phyloP scores from a whole-genome alignment of 2,329 filamentous ascomycete species.

The Talaromyces atroroseus region DNA sequence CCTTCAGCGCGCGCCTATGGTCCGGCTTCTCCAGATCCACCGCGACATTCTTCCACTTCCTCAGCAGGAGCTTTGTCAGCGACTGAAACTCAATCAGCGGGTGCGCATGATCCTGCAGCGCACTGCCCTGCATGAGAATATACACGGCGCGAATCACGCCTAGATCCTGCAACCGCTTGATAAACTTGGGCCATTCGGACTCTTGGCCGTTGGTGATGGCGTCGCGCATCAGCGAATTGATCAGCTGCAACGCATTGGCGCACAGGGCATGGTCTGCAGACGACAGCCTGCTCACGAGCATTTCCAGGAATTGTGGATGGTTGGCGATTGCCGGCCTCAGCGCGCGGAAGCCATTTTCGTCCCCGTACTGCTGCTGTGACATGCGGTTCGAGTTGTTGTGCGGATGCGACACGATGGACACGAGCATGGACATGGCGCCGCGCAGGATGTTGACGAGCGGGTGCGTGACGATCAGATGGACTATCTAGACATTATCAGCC shows the following conservation, averaged over 20 bases:
- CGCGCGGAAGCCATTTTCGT: conserved; percentile 69
- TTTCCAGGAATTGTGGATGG: conserved; percentile 89
- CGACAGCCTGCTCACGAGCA: conserved; percentile 84
- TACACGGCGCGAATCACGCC: conserved; percentile 91
- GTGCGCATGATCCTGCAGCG: conserved; percentile 82
- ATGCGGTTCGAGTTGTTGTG: conserved; percentile 53
- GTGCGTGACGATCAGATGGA: conserved; percentile 89
- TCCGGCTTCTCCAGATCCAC: conserved; percentile 84
- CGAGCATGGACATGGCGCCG: conserved; percentile 93
- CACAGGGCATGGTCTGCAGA: conserved; percentile 94
- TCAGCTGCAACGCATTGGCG: conserved; percentile 88
- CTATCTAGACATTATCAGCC: conserved; percentile 52
- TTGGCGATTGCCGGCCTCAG: conserved; percentile 86
- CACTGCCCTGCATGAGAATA: conserved; percentile 87
- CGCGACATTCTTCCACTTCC: conserved; percentile 79
- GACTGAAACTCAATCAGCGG: conserved; percentile 90
- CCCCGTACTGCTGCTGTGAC: conserved; percentile 33
- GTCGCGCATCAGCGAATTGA: conserved; percentile 92
- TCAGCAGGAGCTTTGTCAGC: conserved; percentile 77
- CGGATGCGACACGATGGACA: conserved; percentile 84
- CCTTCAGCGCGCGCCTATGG: conserved; percentile 79
- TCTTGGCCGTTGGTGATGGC: conserved; percentile 71
- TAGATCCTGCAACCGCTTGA: conserved; percentile 86
- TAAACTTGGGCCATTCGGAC: conserved; percentile 91
- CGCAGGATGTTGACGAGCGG: conserved; percentile 95